These are phyloP conservation scores for Neurospora sp. DNA, from an alignment of 495 filamentous ascomycete genomes.

Conservation along the genomic window DNA sequence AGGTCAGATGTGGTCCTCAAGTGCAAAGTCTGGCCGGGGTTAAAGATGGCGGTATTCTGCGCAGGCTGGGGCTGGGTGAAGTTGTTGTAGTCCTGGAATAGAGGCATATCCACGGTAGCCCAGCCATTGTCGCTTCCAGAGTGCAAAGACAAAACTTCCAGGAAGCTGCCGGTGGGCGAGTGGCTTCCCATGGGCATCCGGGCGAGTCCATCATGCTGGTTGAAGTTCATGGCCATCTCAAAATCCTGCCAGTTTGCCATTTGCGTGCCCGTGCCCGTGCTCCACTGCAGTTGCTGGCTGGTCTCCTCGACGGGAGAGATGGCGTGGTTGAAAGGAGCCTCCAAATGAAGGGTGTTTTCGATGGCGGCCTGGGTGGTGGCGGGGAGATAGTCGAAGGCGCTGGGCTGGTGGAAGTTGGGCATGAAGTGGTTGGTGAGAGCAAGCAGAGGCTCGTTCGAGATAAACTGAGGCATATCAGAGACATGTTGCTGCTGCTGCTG, in stretches of 20 bases:
- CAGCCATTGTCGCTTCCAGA: conserved; percentile 80
- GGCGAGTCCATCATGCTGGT: conserved; percentile 42
- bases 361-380: conserved; percentile 56
- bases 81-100: conserved; percentile 35
- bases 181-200: conserved; percentile 53
- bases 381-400: conserved; percentile 61
- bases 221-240: conserved; percentile 45
- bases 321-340: conserved; percentile 44
- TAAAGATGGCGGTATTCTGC: conserved; percentile 62
- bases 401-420: conserved; percentile 36
- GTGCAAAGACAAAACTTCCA: conserved; percentile 72
- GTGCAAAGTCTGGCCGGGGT: conserved; percentile 77
- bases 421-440: conserved; percentile 36
- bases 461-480: conserved; percentile 42
- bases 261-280: conserved; percentile 15
- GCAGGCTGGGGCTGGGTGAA: conserved; percentile 37
- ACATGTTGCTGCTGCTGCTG: conserved; percentile 34
- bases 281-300: conserved; percentile 53
- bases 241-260: conserved; percentile 69
- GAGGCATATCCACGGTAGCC: conserved; percentile 52
- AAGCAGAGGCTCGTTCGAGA: conserved; percentile 40
- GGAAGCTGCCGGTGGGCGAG: conserved; percentile 72
- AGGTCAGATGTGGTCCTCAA: conserved; percentile 76
- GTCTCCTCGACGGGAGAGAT: conserved; percentile 54
- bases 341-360: conserved; percentile 54